Evolutionary conservation across 345 rosid genomes (phyloP), one percentile per base, ranked within the genome.

Genomic region (Melastoma malabathricum): DNA sequence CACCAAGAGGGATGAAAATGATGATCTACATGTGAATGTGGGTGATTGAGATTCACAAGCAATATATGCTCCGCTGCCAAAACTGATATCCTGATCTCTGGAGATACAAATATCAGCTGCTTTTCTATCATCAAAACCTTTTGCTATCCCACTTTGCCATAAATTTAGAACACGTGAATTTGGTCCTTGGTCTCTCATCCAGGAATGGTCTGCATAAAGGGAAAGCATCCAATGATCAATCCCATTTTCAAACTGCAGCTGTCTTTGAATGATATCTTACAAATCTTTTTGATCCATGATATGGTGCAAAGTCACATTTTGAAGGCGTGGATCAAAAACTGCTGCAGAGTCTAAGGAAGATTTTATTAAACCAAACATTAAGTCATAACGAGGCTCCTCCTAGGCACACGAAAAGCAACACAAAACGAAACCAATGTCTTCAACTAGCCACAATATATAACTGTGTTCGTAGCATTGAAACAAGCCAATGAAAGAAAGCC

Each of bases 61-160:
- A 5, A 48, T 16, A 22, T 47, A 60, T 56, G 75, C 59, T 45
- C 47, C 62, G 54, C 62, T 68, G 54, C 68, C 66, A 52, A 84
- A 88, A 65, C 92, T 88, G 52, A 62, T 76, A 59, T 82, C 92
- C 62, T 68, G 74, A 48, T 56, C 69, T 49, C 79, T 66, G 22
- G 68, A 43, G 18, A 76, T 47, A 18, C 58, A 56, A 25, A 69
- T 76, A 70, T 75, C 70, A 54, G 79, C 73, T 52, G 63, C 65
- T 56, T 58, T 69, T 16, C 68, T 69, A 47, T 10, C 65, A 59
- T 72, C 81, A 41, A 76, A 60, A 46, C 63, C 72, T 65, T 47
- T 60, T 45, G 62, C 56, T 10, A 47, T 59, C 54, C 65, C 47
- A 61, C 60, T 68, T 48, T 73, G 58, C 17, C 52, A 73, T 45